Evolutionary conservation across 2,329 filamentous ascomycete species (phyloP), one percentile per base, ranked within the genome.

Genomic region (Aspergillus sclerotialis): DNA sequence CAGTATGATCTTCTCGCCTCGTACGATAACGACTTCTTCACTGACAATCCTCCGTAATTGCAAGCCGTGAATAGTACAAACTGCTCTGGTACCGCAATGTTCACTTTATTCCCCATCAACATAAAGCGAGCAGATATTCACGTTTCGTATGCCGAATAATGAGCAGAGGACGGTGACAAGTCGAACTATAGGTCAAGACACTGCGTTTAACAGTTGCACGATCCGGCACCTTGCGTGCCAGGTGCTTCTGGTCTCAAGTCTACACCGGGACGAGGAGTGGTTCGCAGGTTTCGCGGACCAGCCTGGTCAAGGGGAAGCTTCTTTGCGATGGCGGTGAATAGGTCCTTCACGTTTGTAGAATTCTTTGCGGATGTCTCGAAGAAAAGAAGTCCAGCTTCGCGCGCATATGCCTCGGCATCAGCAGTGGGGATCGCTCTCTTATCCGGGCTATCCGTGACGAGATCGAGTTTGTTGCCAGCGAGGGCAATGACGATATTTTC

Each of bases 401-500:
- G 82, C 35, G 92, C 89, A 60, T 98, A 98, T 35, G 89, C 87
- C 66, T 95, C 88, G 47, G 92, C 93, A 52, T 98, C 92, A 48
- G 83, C 83, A 14, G 84, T 83, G 41, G 81, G 61, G 42, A 98
- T 92, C 27, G 89, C 92, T 56, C 92, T 84, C 77, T 96, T 96
- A 63, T 95, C 90, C 30, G 90, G 90, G 60, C 86, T 84, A 58
- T 94, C 89, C 44, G 80, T 89, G 43, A 95, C 92, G 50, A 98
- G 72, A 75, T 98, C 92, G 57, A 94, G 74, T 70, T 98, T 96
- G 75, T 98, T 98, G 44, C 92, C 92, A 34, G 90, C 92, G 28
- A 98, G 80, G 30, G 92, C 92, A 57, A 98, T 98, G 65, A 98
- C 89, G 64, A 98, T 98, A 68, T 96, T 96, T 68, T 98, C 92